Base-by-base conservation (phyloP, 2,329 filamentous ascomycete species). In the Pseudopithomyces chartarum region DNA sequence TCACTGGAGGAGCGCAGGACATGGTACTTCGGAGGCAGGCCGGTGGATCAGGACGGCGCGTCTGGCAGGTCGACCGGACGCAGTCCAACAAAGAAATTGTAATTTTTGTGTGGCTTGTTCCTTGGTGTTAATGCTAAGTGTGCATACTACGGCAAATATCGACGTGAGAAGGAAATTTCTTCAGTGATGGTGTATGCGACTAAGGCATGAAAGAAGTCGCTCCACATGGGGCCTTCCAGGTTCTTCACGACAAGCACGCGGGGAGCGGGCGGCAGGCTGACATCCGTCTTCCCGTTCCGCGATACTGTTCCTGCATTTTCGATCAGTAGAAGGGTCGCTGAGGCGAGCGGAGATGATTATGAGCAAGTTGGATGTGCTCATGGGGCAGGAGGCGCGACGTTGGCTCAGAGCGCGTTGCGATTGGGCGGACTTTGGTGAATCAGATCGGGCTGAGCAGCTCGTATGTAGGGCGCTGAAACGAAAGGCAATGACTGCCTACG, bases 341-440 rank as follows among this genome's bases (percentile, higher is more conserved):
- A 12, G 20, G 19, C 6, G 34, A 22, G 23, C 45, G 34, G 34
- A 40, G 3, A 39, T 12, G 34, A 29, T 29, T 29, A 13, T 32
- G 22, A 42, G 48, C 23, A 23, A 17, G 17, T 15, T 34, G 47
- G 33, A 33, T 33, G 26, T 32, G 22, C 34, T 13, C 13, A 32
- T 34, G 33, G 34, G 26, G 26, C n/a, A 15, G 23, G n/a, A 22
- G 11, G 33, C 2, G 7, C 22, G 22, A 40, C 19, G n/a, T 40
- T 39, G 10, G 3, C 13, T 11, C 19, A 17, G 38, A 23, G 15
- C 11, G 7, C 15, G 10, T 40, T 33, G 38, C 36, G 22, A 42
- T 43, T 51, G 36, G 48, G 15, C 48, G 48, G 48, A 51, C 38
- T 43, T 33, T 10, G 12, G 38, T 43, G 23, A 34, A 43, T 33